Evolutionary conservation across 345 rosid species (phyloP).

Genomic region (Arabidopsis suecica): DNA sequence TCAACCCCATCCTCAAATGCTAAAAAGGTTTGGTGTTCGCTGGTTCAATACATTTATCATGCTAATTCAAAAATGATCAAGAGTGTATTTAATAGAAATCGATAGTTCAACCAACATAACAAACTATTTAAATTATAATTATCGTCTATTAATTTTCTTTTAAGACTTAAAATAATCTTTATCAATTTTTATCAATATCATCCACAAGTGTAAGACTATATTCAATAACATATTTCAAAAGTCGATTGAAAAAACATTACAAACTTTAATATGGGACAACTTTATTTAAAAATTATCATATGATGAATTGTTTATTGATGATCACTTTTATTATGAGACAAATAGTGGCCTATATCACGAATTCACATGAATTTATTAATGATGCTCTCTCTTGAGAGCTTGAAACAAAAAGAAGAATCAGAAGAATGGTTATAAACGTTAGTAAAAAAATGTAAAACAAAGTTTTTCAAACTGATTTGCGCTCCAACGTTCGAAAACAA

Average conservation of each 20-base stretch:
- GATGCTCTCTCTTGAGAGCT: constrained; percentile 34
- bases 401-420: constrained; percentile 9
- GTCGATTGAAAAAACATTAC: constrained; percentile 8
- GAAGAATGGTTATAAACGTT: constrained; percentile 10
- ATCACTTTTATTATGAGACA: constrained; percentile 17
- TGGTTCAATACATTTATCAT: background rate
- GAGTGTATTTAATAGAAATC: constrained; percentile 1
- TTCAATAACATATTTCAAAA: background rate
- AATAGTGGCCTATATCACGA: constrained; percentile 36
- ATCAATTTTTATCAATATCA: background rate
- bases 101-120: constrained; percentile 25
- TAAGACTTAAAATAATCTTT: background rate
- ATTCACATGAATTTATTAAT: constrained; percentile 45
- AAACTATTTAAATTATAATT: background rate
- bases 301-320: background rate
- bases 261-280: constrained; percentile 8
- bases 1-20: constrained; percentile 18
- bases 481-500: constrained; percentile 68
- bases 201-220: constrained; percentile 4
- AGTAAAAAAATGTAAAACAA: constrained; percentile 23
- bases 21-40: background rate
- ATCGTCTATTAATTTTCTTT: constrained; percentile 18
- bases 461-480: constrained; percentile 53
- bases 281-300: constrained; percentile 8
- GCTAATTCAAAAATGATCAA: constrained; percentile 3